These are phyloP conservation scores for Striga hermonthica DNA, from an alignment of 305 asterid genomes.

Conservation along the genomic window DNA sequence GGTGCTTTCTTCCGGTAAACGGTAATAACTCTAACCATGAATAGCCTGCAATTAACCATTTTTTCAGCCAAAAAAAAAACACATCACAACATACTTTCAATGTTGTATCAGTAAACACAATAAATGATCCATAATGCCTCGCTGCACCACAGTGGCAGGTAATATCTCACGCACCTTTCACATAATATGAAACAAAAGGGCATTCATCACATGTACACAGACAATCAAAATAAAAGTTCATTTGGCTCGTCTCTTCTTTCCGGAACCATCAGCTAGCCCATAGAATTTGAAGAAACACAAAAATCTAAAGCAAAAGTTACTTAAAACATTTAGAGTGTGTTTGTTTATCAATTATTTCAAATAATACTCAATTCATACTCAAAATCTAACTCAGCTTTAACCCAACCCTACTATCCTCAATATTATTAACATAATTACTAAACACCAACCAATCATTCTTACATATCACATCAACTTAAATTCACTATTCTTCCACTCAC, in stretches of 20 bases:
- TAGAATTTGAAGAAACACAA: neutral
- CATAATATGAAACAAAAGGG: neutral
- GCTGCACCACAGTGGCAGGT: conserved; percentile 5
- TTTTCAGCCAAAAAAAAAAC: conserved; percentile 7
- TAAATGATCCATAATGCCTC: neutral
- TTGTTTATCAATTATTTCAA: too few relatives aligned
- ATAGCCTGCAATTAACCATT: conserved; percentile 54
- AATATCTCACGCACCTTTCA: neutral
- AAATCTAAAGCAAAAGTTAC: neutral
- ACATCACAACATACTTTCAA: conserved; percentile 3
- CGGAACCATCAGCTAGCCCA: neutral
- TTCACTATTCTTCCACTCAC: too few relatives aligned
- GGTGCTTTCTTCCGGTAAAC: conserved; percentile 93
- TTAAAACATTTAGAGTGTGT: conserved; percentile 9
- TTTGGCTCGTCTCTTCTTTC: neutral
- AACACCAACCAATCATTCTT: too few relatives aligned
- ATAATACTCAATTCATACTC: too few relatives aligned
- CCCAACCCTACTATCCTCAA: too few relatives aligned
- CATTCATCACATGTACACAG: neutral
- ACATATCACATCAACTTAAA: too few relatives aligned
- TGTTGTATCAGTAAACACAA: neutral
- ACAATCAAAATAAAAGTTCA: neutral
- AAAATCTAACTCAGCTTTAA: too few relatives aligned
- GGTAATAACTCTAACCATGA: conserved; percentile 89
- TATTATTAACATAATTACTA: too few relatives aligned